Evolutionary conservation across 2,329 filamentous ascomycete species (phyloP).

Genomic region (Diaporthe ampelina): DNA sequence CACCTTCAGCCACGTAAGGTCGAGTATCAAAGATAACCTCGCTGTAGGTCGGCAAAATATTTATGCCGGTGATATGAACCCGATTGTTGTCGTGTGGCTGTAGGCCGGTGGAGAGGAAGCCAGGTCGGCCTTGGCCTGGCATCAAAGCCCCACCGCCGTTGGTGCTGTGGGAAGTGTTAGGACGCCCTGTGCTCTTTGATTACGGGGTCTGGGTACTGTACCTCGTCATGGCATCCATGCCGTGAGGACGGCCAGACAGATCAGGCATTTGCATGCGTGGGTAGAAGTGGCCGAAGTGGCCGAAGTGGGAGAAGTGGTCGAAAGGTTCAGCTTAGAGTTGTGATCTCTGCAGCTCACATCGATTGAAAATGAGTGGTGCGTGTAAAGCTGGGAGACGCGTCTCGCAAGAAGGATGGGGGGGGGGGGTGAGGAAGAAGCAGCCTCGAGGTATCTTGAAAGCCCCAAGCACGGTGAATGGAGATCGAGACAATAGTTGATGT

Average conservation of each 20-base stretch:
- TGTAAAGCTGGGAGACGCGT: not conserved
- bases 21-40: slow-evolving; percentile 54
- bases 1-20: slow-evolving; percentile 57
- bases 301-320: rapidly evolving
- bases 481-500: too few relatives aligned
- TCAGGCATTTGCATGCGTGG: too few relatives aligned
- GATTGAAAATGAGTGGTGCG: too few relatives aligned
- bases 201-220: not conserved
- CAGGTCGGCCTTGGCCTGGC: slow-evolving; percentile 33
- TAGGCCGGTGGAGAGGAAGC: slow-evolving; percentile 34
- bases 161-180: not conserved
- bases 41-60: slow-evolving; percentile 58
- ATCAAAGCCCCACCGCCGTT: not conserved
- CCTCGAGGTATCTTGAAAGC: too few relatives aligned
- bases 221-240: not conserved
- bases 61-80: slow-evolving; percentile 56
- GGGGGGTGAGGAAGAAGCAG: not conserved
- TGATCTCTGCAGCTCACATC: too few relatives aligned
- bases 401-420: not conserved
- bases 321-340: rapidly evolving
- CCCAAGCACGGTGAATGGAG: too few relatives aligned
- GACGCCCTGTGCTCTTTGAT: too few relatives aligned
- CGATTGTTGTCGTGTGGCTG: slow-evolving; percentile 62
- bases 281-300: not conserved
- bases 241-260: not conserved